Conservation (phyloP, 257 asterid genomes). For the Anisodus acutangulus region DNA sequence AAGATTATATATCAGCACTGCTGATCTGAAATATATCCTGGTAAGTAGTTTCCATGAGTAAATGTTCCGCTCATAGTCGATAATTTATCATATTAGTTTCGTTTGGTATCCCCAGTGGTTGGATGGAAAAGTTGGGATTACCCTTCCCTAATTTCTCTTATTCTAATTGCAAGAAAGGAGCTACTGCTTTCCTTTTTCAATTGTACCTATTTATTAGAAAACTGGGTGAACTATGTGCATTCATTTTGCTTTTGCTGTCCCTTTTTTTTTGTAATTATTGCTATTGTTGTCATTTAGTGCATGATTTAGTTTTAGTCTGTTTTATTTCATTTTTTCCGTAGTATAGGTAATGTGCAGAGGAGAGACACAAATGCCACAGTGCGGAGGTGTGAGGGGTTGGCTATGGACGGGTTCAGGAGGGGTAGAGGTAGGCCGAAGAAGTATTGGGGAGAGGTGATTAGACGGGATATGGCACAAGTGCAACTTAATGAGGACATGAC, state of each 20-base stretch:
- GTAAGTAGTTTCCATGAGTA: slow-evolving; percentile 47
- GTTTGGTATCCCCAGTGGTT: slow-evolving; percentile 6
- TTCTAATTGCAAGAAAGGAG: not conserved
- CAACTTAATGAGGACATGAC: too few species aligned
- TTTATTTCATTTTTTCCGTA: too few species aligned
- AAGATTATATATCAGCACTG: slow-evolving; percentile 81
- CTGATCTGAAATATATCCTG: slow-evolving; percentile 81
- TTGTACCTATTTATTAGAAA: not conserved
- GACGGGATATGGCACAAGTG: too few species aligned
- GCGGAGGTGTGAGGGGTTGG: too few species aligned
- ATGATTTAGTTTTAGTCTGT: not conserved
- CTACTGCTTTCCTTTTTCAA: slow-evolving; percentile 8
- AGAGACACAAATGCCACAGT: too few species aligned
- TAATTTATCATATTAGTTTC: not conserved
- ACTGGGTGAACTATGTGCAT: not conserved
- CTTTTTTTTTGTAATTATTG: not conserved
- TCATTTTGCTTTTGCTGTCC: not conserved
- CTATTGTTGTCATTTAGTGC: not conserved
- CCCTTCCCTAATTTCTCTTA: not conserved
- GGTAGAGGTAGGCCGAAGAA: too few species aligned
- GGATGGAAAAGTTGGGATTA: slow-evolving; percentile 12
- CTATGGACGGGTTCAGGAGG: too few species aligned
- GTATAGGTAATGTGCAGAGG: too few species aligned
- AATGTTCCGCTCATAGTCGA: not conserved
- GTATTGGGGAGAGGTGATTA: too few species aligned